Conservation (phyloP, 371 early-diverging fungal species). For the Mucor racemosus region DNA sequence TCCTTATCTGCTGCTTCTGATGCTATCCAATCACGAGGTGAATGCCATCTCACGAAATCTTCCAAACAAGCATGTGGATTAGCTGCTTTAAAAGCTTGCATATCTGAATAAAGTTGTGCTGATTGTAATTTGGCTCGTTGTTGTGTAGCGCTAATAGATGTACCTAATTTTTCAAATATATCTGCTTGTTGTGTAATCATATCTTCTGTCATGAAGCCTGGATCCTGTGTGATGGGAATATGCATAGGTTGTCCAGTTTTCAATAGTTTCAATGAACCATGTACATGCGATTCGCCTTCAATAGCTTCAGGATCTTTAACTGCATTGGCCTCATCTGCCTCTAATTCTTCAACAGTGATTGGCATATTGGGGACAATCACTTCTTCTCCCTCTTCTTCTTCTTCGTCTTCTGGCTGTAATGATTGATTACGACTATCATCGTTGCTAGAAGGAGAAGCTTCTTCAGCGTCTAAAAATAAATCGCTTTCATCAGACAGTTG, state of each 20-base stretch:
- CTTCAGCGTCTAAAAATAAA: conserved; percentile 28
- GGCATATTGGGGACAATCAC: conserved; percentile 4
- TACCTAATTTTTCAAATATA: conserved; percentile 78
- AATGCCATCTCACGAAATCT: conserved; percentile 97
- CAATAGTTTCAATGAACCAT: conserved; percentile 40
- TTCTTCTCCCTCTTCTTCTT: conserved; percentile 5
- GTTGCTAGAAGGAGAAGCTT: neutral
- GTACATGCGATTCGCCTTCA: conserved; percentile 38
- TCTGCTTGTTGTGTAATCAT: conserved; percentile 83
- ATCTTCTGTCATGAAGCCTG: conserved; percentile 90
- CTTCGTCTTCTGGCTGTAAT: conserved; percentile 9
- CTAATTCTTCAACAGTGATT: conserved; percentile 16
- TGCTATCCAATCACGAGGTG: conserved; percentile 84
- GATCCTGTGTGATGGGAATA: conserved; percentile 78
- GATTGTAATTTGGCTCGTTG: conserved; percentile 82
- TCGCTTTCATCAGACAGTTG: conserved; percentile 21
- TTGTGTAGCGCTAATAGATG: conserved; percentile 72
- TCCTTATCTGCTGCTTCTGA: too few species aligned
- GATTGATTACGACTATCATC: neutral
- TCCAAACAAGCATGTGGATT: conserved; percentile 80
- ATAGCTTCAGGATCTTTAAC: conserved; percentile 33
- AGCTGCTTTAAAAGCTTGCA: conserved; percentile 87
- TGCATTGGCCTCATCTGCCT: conserved; percentile 15
- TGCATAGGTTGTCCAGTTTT: conserved; percentile 66
- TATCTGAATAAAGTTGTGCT: conserved; percentile 81